A percentile compares a stretch with the other conserved stretches of the same genome.
These are phyloP conservation scores for Vicia sativa DNA, from an alignment of 306 rosid species.

Conservation along the genomic window DNA sequence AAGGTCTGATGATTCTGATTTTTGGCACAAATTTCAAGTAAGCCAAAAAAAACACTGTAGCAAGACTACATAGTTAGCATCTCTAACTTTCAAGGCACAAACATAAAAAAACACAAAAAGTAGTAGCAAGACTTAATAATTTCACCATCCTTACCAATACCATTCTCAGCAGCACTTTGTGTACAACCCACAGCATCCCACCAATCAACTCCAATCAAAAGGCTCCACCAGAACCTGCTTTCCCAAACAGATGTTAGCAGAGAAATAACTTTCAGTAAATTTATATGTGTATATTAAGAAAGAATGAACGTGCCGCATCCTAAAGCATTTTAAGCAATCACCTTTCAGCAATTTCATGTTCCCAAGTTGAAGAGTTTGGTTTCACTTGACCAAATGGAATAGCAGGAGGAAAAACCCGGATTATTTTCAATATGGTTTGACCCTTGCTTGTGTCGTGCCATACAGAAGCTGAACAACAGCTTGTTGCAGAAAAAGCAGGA, in stretches of 20 bases:
- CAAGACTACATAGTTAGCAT: conserved; percentile 19
- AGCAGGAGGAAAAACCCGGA: conserved; percentile 96
- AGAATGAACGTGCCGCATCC: conserved; percentile 2
- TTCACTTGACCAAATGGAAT: conserved; percentile 70
- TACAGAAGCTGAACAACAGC: conserved; percentile 97
- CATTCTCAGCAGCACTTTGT: conserved; percentile 98
- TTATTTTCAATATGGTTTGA: conserved; percentile 74
- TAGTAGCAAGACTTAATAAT: conserved; percentile 33
- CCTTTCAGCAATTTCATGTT: conserved; percentile 99
- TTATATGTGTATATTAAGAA: conserved; percentile 27
- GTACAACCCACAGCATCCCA: conserved; percentile 99
- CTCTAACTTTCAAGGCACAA: conserved; percentile 10
- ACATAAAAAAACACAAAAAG: neutral
- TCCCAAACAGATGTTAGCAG: conserved; percentile 40
- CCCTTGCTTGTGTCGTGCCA: conserved; percentile 90
- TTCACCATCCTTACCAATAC: conserved; percentile 71
- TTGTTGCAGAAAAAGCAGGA: conserved; percentile 94
- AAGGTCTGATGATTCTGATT: conserved; percentile 1
- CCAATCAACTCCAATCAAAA: conserved; percentile 98
- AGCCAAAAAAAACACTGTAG: conserved; percentile 4
- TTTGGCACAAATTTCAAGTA: conserved; percentile 16
- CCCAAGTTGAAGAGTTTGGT: conserved; percentile 78
- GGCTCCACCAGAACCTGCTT: conserved; percentile 99
- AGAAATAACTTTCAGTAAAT: conserved; percentile 16
- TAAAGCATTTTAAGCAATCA: conserved; percentile 40